Evolutionary conservation across 768 basidiomycete genomes (phyloP).

Genomic region (Tricholoma hemisulphureum): DNA sequence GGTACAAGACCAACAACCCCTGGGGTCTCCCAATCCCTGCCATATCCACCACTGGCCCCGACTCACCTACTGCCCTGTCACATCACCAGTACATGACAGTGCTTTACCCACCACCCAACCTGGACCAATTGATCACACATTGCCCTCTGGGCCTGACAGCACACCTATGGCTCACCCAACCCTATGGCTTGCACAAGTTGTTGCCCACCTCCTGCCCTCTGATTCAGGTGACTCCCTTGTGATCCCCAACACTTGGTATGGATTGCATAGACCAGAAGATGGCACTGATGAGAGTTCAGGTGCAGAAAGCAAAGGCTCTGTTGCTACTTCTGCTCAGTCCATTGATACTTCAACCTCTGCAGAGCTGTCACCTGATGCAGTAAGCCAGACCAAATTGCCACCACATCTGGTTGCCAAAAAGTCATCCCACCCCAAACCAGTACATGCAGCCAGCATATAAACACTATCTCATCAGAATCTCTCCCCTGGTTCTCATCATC

Average conservation of each 20-base stretch:
- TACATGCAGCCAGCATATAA: constrained; percentile 88
- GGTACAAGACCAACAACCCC: no score
- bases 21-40: constrained; percentile 49
- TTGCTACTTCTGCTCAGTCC: constrained; percentile 21
- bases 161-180: constrained; percentile 9
- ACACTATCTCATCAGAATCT: constrained; percentile 84
- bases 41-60: constrained; percentile 52
- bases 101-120: background rate
- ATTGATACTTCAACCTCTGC: constrained; percentile 14
- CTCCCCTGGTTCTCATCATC: constrained; percentile 86
- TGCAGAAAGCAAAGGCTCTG: constrained; percentile 43
- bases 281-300: constrained; percentile 39
- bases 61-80: constrained; percentile 30
- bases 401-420: constrained; percentile 10
- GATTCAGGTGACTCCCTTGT: constrained; percentile 11
- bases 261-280: constrained; percentile 16
- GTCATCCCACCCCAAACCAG: constrained; percentile 48
- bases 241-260: constrained; percentile 13
- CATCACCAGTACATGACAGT: background rate
- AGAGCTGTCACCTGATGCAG: background rate
- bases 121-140: constrained; percentile 1
- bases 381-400: background rate
- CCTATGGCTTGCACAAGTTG: constrained; percentile 16
- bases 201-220: constrained; percentile 13
- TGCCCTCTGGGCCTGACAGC: constrained; percentile 3